phyloP scores from a whole-genome alignment of 2,329 filamentous ascomycete genomes.

The Aspergillus vadensis region DNA sequence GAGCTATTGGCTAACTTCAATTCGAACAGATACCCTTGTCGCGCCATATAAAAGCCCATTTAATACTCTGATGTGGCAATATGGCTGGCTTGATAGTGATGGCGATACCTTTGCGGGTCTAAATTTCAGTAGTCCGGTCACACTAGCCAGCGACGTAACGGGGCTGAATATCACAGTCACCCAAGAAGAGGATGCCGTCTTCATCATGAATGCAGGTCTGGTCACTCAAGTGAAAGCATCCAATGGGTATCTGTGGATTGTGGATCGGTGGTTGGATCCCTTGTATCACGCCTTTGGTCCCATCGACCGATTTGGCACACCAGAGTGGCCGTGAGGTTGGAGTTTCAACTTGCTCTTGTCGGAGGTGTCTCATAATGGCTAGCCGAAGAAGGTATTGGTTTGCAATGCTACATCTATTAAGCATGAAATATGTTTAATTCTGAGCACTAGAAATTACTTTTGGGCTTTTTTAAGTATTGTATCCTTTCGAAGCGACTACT shows the following conservation, averaged over 20 bases:
- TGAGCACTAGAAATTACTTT: too few relatives aligned
- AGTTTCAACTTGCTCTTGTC: too few relatives aligned
- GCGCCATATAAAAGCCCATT: neutral
- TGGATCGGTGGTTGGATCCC: constrained; percentile 3
- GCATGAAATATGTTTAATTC: too few relatives aligned
- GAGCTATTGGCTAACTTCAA: neutral
- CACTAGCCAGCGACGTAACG: neutral
- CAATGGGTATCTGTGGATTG: constrained; percentile 1
- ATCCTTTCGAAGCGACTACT: too few relatives aligned
- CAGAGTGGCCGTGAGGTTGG: neutral
- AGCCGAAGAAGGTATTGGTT: too few relatives aligned
- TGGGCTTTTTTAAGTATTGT: too few relatives aligned
- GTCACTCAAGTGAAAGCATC: neutral
- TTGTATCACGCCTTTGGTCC: neutral
- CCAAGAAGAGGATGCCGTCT: neutral
- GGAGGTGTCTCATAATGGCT: too few relatives aligned
- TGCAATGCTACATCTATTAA: too few relatives aligned
- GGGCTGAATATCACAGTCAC: neutral
- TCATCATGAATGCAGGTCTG: neutral
- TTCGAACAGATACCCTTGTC: neutral
- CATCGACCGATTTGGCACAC: neutral
- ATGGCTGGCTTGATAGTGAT: neutral
- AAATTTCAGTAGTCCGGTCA: neutral
- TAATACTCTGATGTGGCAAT: neutral
- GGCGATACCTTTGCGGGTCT: neutral